Evolutionary conservation across 345 rosid species (phyloP).

Genomic region (Ceriops decandra): DNA sequence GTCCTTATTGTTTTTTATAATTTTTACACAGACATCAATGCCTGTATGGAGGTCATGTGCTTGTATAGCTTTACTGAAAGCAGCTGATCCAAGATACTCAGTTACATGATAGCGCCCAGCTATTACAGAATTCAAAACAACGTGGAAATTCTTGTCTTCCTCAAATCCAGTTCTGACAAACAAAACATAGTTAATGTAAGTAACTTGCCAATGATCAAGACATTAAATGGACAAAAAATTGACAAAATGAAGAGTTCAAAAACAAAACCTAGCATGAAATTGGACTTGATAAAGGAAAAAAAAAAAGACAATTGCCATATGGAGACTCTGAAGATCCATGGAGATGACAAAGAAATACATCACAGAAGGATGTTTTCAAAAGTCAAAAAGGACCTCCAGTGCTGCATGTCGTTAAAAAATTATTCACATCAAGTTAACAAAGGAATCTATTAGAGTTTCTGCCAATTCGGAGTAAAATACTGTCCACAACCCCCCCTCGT

Average conservation of each 20-base stretch:
- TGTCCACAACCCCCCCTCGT: too few relatives aligned
- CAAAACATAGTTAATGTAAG: conserved; percentile 19
- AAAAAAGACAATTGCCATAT: not conserved
- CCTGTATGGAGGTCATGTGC: conserved; percentile 99
- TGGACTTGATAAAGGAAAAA: not conserved
- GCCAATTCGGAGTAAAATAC: too few relatives aligned
- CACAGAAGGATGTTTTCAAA: not conserved
- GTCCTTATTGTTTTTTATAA: conserved; percentile 97
- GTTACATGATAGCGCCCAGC: conserved; percentile 99
- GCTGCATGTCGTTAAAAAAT: not conserved
- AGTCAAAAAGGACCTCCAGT: not conserved
- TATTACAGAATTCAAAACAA: conserved; percentile 82
- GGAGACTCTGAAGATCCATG: not conserved
- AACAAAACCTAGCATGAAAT: not conserved
- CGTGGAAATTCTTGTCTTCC: conserved; percentile 99
- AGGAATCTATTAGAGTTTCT: too few relatives aligned
- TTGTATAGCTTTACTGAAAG: conserved; percentile 98
- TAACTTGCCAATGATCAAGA: conserved; percentile 10
- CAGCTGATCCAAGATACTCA: conserved; percentile 99
- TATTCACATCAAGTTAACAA: too few relatives aligned
- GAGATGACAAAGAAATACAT: not conserved
- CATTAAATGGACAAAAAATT: conserved; percentile 5
- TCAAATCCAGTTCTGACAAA: conserved; percentile 94
- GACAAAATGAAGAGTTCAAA: conserved; percentile 2
- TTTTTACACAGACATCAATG: conserved; percentile 97